Evolutionary conservation across 345 rosid genomes (phyloP), one percentile per base, ranked within the genome.

Genomic region (Euphorbia peplus): DNA sequence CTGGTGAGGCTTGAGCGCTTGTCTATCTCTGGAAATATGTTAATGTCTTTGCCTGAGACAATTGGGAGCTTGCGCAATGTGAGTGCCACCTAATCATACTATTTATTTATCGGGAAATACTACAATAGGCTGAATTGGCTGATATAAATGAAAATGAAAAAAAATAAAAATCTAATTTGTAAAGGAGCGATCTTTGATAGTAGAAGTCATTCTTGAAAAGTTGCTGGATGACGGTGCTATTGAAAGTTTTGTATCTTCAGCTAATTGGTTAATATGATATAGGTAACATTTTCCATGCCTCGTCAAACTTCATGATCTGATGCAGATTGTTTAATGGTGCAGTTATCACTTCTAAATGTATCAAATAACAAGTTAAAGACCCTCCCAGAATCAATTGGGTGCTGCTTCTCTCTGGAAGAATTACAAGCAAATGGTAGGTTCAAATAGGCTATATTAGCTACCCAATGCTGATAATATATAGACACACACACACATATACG

Each of bases 331-430:
- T 73, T 76, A 69, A 32, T 64, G 26, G 60, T 85, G 92, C 95
- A 93, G 98, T 74, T 93, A 73, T 78, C 85, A 48, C 85, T 93
- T 68, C 75, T 93, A 79, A 91, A 91, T 86, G 87, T 93, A 61
- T 93, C 98, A 64, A 86, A 76, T 78, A 91, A 93, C 83, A 86
- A 87, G 76, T 75, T 93, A 79, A 93, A 84, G 82, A 81, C 86
- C 68, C 90, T 93, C 74, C 97, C 98, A n/a, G 96, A 91, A 76
- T 91, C 98, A 71, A 82, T 93, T 68, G 98, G 98, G 72, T 91
- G 92, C 76, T 93, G 97, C 82, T 86, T 83, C 78, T 84, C 98
- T 64, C 81, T 93, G 80, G 98, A 93, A 87, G 98, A 91, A 81
- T 50, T 93, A 61, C 91, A 86, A 73, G 97, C 97, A 57, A 84